Percentiles rank a stretch among this genome's conserved stretches.
Conservation (phyloP, 352 stramenopile genomes). For the Globisporangium paroecandrum region DNA sequence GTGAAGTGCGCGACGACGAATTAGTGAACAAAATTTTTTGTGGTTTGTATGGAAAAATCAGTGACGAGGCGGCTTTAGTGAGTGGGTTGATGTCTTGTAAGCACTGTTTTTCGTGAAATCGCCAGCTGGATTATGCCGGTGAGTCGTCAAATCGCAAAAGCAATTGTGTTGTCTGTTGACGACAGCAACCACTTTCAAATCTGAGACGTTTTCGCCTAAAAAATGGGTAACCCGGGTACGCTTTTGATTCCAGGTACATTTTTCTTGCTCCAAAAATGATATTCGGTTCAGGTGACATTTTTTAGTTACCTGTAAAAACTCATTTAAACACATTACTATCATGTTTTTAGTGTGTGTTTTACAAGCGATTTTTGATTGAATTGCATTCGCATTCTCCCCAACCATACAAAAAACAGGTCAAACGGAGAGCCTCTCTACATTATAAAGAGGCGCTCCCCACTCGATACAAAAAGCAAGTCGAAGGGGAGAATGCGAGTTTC, state of each 20-base stretch:
- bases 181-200: neutral
- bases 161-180: neutral
- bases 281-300: too few relatives aligned
- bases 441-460: too few relatives aligned
- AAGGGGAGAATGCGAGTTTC: too few relatives aligned
- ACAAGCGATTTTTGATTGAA: too few relatives aligned
- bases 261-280: neutral
- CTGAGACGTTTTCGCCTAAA: neutral
- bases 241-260: constrained; percentile 9
- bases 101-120: neutral
- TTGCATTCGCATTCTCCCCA: too few relatives aligned
- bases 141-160: neutral
- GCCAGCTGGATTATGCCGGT: neutral
- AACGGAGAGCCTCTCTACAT: too few relatives aligned
- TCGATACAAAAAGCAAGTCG: too few relatives aligned
- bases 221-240: neutral
- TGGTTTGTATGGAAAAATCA: neutral
- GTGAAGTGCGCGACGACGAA: neutral
- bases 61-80: neutral
- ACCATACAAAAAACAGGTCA: too few relatives aligned
- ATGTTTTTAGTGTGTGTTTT: too few relatives aligned
- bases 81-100: neutral
- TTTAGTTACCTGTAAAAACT: too few relatives aligned
- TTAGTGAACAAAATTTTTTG: neutral
- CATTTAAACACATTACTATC: too few relatives aligned